Conservation (phyloP, 2,329 filamentous ascomycete genomes). For the Metarhizium sp. region DNA sequence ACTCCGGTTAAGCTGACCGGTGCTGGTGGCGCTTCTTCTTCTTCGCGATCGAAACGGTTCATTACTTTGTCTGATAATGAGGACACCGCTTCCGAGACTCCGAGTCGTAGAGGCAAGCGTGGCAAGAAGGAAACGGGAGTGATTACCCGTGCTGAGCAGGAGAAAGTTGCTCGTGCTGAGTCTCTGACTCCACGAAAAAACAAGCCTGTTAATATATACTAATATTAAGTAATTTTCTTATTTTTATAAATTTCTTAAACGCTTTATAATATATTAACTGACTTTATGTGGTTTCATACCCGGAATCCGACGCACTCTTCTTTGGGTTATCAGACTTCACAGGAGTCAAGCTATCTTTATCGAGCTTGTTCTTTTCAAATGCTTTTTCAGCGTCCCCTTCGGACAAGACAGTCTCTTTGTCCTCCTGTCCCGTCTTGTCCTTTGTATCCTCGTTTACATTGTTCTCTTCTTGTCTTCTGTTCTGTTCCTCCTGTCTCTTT, state of each 20-base stretch:
- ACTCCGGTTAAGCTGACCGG: too few species aligned
- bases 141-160: too few species aligned
- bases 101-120: too few species aligned
- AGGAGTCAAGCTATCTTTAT: not conserved
- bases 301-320: conserved; percentile 24
- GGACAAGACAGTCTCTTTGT: not conserved
- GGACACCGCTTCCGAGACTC: too few species aligned
- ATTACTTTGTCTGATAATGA: too few species aligned
- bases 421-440: not conserved
- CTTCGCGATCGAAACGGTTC: too few species aligned
- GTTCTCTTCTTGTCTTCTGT: conserved; percentile 10
- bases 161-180: too few species aligned
- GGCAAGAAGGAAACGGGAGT: too few species aligned
- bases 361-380: not conserved
- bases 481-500: conserved; percentile 12
- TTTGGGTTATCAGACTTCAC: conserved; percentile 1
- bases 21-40: too few species aligned
- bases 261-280: not conserved
- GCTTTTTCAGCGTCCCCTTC: conserved; percentile 1
- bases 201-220: not conserved
- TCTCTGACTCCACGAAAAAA: too few species aligned
- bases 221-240: not conserved
- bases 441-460: not conserved
- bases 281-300: conserved; percentile 19
- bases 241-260: not conserved